Evolutionary conservation across 345 rosid genomes (phyloP), one percentile per base, ranked within the genome.

Genomic region (Hibiscus trionum): DNA sequence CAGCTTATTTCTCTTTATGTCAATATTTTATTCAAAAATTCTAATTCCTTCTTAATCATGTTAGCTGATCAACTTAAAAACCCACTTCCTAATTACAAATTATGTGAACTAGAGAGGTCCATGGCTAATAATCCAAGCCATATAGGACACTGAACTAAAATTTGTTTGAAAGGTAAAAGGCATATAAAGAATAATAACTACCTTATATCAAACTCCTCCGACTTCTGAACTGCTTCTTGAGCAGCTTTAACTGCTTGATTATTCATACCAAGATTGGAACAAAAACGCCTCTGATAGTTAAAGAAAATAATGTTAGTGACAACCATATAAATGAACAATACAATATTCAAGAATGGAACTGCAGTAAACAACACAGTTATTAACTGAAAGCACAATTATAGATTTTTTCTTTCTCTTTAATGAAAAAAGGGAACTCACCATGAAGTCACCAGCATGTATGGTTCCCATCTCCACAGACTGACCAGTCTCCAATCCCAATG

Each of bases 191-290:
- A 63, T 46, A 33, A 66, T 31, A 49, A 33, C 10, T 78, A 95
- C 99, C 99, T 86, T 75, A 95, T 95, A 78, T 92, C 99, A 66
- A 95, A 89, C 84, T 90, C 93, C 82, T 95, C 99, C 2, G 99
- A 92, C 78, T 88, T 95, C 80, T 83, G 80, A 74, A 95, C 99
- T 74, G 99, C 84, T 83, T 95, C 97, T 77, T 90, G 92, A 57
- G 99, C 99, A 84, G 99, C 99, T 83, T 88, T 95, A 63, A 95
- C 89, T 0, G 97, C 91, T 81, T 95, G 97, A 75, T 92, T 88
- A 77, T 82, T 89, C 97, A 91, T 91, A 49, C 97, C 97, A 78
- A 95, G 91, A 85, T 92, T 85, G 77, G 97, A 95, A 86, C 99
- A 95, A 72, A 95, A 92, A 61, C 99, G 97, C 78, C 96, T 88